Base-by-base conservation (phyloP, 768 basidiomycete genomes). In the Suillus discolor region DNA sequence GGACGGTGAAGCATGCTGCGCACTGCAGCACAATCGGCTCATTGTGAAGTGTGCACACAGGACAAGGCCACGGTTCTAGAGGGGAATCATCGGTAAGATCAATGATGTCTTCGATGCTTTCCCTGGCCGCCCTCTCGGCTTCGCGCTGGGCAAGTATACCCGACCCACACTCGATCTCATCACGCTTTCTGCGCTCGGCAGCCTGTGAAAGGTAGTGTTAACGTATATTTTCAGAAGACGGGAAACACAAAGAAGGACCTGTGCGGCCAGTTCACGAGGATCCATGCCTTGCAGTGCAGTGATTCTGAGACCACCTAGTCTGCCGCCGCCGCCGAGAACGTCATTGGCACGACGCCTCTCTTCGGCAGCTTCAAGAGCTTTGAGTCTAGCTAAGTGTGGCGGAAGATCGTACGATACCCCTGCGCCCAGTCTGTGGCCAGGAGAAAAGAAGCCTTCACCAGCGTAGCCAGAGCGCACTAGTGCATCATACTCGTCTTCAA, bases 381-480 rank as follows among this genome's bases (percentile, higher is more conserved):
- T 90, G 53, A 78, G 72, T 18, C 86, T 84, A 8, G 89, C 92
- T 34, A 89, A 66, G 71, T 90, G 84, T 15, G 83, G 84, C 2
- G 92, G 86, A 0, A 91, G 72, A 72, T 92, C 81, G 70, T 91
- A 92, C 2, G 89, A 88, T 23, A 89, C 77, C 39, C 86, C 84
- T 7, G 71, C 71, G n/a, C 94, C 93, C 0, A 98, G 73, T 31
- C 89, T 79, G 15, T 81, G 81, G 1, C 96, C 96, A n/a, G 83
- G 79, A 31, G 89, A 82, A 74, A 88, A 88, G 84, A 97, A 98
- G 3, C 96, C 96, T 76, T 97, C 96, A 16, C 96, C 95, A 6
- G 89, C 82, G 75, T 96, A 98, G 0, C 96, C 96, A 16, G 87
- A 88, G 23, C 87, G 82, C 69, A 89, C 87, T 7, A 97, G 82